Evolutionary conservation across 495 filamentous ascomycete species (phyloP), one percentile per base, ranked within the genome.

Genomic region (Podospora pseudopauciseta): DNA sequence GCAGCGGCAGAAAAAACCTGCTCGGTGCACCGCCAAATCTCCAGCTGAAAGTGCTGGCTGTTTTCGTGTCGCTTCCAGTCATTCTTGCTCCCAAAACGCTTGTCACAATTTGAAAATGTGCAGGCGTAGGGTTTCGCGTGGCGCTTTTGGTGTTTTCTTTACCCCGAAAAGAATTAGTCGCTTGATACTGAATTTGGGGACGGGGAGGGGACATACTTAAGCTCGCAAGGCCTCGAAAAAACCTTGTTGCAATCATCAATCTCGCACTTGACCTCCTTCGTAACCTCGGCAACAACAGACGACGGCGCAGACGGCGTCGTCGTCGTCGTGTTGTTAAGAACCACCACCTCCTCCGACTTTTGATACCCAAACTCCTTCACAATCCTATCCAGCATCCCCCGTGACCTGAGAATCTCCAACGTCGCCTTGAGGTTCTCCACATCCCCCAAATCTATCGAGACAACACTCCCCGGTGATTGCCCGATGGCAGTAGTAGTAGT

Each of bases 51-150:
- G 74, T 97, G 94, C 75, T 96, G 93, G 28, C 88, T 90, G 70
- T 89, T 92, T 71, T 98, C 94, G 75, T 98, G 94, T 7, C 95
- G 89, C 78, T 97, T 97, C 95, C 94, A 97, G 79, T 97, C 94
- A 58, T 92, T 92, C 75, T 97, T 97, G 80, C 91, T 93, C 49
- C 95, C 94, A 71, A 97, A 97, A 3, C 78, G 84, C 70, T 92
- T 95, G 60, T 81, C 80, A 74, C 95, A 97, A 20, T 80, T 80
- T 11, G 82, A 75, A 60, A 88, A 92, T 7, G 94, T 97, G 79
- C 94, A 97, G 57, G 90, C 91, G 72, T 95, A 98, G 0, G 94
- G 95, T 65, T 89, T 88, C 27, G 88, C 85, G 76, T 97, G 95
- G 9, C 95, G 89, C 72, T 93, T 96, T 76, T 87, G 82, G 75